phyloP scores from a whole-genome alignment of 306 rosid species.

The Sophora flavescens region DNA sequence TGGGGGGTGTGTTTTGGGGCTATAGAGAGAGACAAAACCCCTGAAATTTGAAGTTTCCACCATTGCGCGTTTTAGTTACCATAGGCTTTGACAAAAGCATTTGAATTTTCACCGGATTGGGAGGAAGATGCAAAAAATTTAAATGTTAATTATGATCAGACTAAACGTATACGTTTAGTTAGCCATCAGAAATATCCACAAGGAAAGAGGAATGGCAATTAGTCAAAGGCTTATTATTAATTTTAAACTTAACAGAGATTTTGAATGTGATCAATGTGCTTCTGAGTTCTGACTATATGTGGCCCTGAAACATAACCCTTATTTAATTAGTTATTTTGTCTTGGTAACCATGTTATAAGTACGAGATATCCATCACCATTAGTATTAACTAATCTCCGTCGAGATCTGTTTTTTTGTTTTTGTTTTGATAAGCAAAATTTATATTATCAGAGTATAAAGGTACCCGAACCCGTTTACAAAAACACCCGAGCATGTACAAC shows the following conservation, averaged over 20 bases:
- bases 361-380: too few relatives aligned
- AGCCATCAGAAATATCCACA: background rate
- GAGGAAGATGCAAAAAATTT: background rate
- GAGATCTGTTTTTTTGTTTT: too few relatives aligned
- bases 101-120: constrained; percentile 46
- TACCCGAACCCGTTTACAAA: too few relatives aligned
- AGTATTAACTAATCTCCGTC: too few relatives aligned
- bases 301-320: too few relatives aligned
- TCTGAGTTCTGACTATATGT: background rate
- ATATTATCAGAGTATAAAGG: too few relatives aligned
- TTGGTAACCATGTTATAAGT: too few relatives aligned
- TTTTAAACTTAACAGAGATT: constrained; percentile 1
- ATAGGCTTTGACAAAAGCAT: background rate
- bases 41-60: constrained; percentile 38
- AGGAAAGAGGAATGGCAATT: background rate
- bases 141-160: background rate
- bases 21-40: background rate
- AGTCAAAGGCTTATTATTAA: constrained; percentile 16
- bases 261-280: background rate
- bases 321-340: too few relatives aligned
- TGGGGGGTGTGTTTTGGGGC: too few relatives aligned
- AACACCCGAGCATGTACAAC: too few relatives aligned
- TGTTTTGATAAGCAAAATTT: too few relatives aligned
- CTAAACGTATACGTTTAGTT: background rate
- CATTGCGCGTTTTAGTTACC: constrained; percentile 38